Evolutionary conservation across 257 asterid species (phyloP), one percentile per base, ranked within the genome.

Genomic region (Linderniella brevidens): DNA sequence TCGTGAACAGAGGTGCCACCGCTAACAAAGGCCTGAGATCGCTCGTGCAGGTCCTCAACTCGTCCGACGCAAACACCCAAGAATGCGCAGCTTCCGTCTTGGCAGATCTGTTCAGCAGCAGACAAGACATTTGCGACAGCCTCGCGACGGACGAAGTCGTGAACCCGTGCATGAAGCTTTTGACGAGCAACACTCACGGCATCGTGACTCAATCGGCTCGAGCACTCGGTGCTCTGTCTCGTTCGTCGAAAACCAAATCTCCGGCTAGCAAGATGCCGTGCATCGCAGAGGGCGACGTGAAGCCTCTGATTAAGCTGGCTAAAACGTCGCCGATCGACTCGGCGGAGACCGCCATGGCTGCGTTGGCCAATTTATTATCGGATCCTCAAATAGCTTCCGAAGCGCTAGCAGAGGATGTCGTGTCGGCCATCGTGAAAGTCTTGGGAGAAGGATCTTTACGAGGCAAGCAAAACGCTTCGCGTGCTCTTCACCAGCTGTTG

Each of bases 271-370:
- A 90, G 54, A 79, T 90, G 68, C 86, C 93, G 62, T 68, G 67
- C 58, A 50, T 82, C 59, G 93, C 94, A 53, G 67, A 79, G 69
- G 93, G 80, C 46, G 82, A 77, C 56, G 67, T 81, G 67, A 77
- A 79, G 53, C 70, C 66, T 11, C 54, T 90, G 74, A 71, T 75
- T 66, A 64, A 59, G 57, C 96, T 80, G 57, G 88, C 94, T 11
- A 79, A 72, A 62, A 72, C 94, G 60, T 57, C 87, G 12, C 64
- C 50, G 14, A 68, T 85, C 58, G 79, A 64, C 54, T 87, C 85
- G 48, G 82, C 93, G 46, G 98, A 90, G 73, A 94, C 81, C 67
- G 96, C 96, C 51, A 85, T 79, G 41, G 81, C 96, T 75, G 98
- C 94, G 47, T 60, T 85, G 68, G 87, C 96, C 20, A 90, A 85